phyloP scores from a whole-genome alignment of 2,329 filamentous ascomycete genomes.

The Stemphylium beticola region DNA sequence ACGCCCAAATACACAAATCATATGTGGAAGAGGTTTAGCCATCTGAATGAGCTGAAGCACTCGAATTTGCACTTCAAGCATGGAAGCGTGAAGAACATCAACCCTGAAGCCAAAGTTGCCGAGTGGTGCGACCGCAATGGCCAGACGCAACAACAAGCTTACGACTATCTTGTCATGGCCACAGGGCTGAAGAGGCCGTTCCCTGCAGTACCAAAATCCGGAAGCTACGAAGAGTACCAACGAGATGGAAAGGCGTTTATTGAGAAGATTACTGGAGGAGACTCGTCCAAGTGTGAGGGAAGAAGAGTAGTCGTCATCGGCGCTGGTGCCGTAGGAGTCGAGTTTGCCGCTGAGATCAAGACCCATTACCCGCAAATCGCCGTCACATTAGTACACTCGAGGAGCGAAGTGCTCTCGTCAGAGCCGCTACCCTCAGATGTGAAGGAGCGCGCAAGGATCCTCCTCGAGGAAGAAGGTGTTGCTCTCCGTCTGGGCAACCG shows the following conservation, averaged over 20 bases:
- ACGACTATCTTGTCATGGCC: conserved; percentile 78
- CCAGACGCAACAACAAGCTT: conserved; percentile 55
- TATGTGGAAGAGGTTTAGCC: conserved; percentile 72
- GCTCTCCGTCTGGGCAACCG: conserved; percentile 68
- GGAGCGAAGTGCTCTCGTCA: conserved; percentile 71
- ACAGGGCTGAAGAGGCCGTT: conserved; percentile 73
- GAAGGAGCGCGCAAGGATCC: conserved; percentile 65
- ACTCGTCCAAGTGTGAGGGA: conserved; percentile 32
- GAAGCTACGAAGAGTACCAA: conserved; percentile 67
- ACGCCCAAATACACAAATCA: conserved; percentile 67
- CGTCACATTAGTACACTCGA: conserved; percentile 78
- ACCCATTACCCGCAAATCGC: conserved; percentile 66
- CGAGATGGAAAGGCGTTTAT: conserved; percentile 68
- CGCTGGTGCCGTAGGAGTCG: conserved; percentile 79
- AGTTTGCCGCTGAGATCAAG: conserved; percentile 82
- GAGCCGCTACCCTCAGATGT: conserved; percentile 74
- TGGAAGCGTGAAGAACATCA: conserved; percentile 67
- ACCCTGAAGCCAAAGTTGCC: conserved; percentile 66
- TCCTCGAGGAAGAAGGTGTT: conserved; percentile 68
- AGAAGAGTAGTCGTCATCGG: conserved; percentile 73
- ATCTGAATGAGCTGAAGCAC: conserved; percentile 70
- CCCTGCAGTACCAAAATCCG: conserved; percentile 74
- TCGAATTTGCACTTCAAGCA: conserved; percentile 69
- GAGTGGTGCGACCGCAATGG: conserved; percentile 58
- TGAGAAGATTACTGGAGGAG: conserved; percentile 47